phyloP scores from a whole-genome alignment of 352 stramenopile species.

The Phytophthora macrochlamydospora region DNA sequence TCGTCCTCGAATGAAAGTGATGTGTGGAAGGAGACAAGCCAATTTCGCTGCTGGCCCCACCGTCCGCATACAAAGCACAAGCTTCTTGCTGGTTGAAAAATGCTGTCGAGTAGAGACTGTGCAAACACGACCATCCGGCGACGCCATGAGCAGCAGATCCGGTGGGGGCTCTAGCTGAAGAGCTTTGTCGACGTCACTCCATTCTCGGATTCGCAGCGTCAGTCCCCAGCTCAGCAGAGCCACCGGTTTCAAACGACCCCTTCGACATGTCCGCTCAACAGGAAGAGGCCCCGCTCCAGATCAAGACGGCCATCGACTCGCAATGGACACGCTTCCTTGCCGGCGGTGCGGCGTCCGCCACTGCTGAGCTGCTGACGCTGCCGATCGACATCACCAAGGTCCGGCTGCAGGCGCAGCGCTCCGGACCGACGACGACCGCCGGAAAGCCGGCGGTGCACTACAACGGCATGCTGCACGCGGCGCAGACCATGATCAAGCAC shows the following conservation, averaged over 20 bases:
- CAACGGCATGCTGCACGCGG: conserved; percentile 79
- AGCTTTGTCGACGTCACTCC: conserved; percentile 3
- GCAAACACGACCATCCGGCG: not conserved
- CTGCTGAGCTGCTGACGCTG: conserved; percentile 81
- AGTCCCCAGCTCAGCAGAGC: not conserved
- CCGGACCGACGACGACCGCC: conserved; percentile 20
- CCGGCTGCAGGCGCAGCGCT: conserved; percentile 76
- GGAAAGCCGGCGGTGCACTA: conserved; percentile 56
- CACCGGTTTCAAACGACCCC: not conserved
- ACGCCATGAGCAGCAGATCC: conserved; percentile 27
- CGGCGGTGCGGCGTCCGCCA: conserved; percentile 66
- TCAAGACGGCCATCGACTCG: conserved; percentile 54
- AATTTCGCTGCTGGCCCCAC: not conserved
- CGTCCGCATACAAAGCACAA: not conserved
- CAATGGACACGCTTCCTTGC: conserved; percentile 77
- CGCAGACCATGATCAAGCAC: conserved; percentile 67
- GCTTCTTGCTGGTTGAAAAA: not conserved
- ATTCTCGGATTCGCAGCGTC: conserved; percentile 27
- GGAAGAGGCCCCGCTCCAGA: conserved; percentile 40
- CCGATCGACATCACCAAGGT: conserved; percentile 90
- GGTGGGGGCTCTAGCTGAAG: conserved; percentile 17
- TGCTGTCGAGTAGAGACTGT: not conserved
- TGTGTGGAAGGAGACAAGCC: not conserved
- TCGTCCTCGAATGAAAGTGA: not conserved
- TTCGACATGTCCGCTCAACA: conserved; percentile 40